Evolutionary conservation across 257 asterid species (phyloP).

Genomic region (Mentha longifolia): DNA sequence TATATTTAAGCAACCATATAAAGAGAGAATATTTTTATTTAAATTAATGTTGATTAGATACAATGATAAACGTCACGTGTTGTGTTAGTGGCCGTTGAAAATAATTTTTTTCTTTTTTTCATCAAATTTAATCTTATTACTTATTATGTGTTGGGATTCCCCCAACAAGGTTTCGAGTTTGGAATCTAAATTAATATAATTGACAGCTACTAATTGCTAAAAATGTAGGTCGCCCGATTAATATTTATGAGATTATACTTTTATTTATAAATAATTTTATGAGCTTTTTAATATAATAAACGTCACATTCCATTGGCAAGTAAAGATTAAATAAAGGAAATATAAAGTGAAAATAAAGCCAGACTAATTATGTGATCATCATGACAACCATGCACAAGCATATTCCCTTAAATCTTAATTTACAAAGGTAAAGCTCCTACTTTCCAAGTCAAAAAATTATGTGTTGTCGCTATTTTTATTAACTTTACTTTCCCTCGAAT

Average conservation of each 20-base stretch:
- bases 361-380: slow-evolving; percentile 9
- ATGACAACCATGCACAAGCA: slow-evolving; percentile 20
- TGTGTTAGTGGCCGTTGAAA: background rate
- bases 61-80: background rate
- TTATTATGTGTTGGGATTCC: background rate
- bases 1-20: background rate
- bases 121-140: background rate
- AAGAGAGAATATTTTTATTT: background rate
- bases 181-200: background rate
- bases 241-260: too few relatives aligned
- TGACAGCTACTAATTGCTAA: background rate
- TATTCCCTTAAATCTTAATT: slow-evolving; percentile 22
- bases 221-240: too few relatives aligned
- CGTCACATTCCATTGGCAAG: slow-evolving; percentile 10
- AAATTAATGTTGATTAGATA: background rate
- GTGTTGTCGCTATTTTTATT: slow-evolving; percentile 22
- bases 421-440: background rate
- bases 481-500: background rate
- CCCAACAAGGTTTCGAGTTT: background rate
- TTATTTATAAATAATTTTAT: too few relatives aligned
- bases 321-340: background rate
- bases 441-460: background rate
- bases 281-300: background rate
- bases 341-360: slow-evolving; percentile 2
- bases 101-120: background rate